Evolutionary conservation across 768 basidiomycete species (phyloP).

Genomic region (Rhizopogon sp.): DNA sequence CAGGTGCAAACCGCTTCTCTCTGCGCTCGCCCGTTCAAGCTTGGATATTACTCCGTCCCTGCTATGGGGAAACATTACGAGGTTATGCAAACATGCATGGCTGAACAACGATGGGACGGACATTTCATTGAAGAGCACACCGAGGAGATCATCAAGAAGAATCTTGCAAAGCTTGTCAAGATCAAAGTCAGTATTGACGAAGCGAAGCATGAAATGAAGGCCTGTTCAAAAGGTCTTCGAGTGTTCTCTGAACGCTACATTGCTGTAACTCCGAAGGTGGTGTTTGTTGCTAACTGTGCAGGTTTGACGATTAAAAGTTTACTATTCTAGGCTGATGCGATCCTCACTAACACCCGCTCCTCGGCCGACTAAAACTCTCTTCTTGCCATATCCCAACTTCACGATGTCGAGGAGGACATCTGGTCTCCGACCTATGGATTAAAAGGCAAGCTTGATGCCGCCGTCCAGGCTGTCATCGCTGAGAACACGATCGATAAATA

Average conservation of each 20-base stretch:
- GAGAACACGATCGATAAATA: conserved; percentile 32
- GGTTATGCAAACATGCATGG: conserved; percentile 79
- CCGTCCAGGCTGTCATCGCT: conserved; percentile 62
- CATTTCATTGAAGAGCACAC: conserved; percentile 56
- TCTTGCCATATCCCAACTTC: conserved; percentile 69
- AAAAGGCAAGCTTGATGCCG: conserved; percentile 94
- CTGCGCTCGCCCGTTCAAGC: conserved; percentile 51
- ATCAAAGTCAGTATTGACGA: conserved; percentile 53
- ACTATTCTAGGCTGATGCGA: conserved; percentile 48
- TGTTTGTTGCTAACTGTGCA: not conserved
- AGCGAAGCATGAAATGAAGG: conserved; percentile 59
- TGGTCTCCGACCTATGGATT: conserved; percentile 95
- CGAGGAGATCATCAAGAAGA: conserved; percentile 46
- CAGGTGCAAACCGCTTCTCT: conserved; percentile 80
- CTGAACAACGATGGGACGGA: conserved; percentile 58
- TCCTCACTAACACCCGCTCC: conserved; percentile 65
- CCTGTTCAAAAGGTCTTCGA: conserved; percentile 59
- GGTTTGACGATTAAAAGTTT: not conserved
- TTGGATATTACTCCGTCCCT: conserved; percentile 61
- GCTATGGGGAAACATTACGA: conserved; percentile 95
- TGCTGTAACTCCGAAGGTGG: conserved; percentile 58
- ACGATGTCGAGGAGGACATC: conserved; percentile 95
- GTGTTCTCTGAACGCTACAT: conserved; percentile 68
- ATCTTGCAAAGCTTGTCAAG: conserved; percentile 58
- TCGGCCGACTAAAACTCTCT: conserved; percentile 40